These are phyloP conservation scores for Iberis pinnata DNA, from an alignment of 345 rosid species.

Conservation along the genomic window DNA sequence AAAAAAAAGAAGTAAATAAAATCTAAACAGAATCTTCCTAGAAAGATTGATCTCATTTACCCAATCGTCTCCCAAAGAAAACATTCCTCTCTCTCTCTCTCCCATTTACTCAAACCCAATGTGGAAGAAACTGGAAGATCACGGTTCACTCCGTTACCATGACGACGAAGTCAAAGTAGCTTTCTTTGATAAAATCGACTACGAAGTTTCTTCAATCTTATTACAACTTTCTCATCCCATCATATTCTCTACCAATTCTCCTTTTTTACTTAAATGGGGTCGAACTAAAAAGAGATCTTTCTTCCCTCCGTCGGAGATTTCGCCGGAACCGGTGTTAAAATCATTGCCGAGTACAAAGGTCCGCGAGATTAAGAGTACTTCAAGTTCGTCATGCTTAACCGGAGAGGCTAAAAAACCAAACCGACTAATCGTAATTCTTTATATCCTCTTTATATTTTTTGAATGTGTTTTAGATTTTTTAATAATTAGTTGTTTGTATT, in stretches of 20 bases:
- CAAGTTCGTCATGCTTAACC: constrained; percentile 28
- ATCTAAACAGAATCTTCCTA: constrained; percentile 14
- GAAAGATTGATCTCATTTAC: constrained; percentile 20
- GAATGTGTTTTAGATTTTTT: not conserved
- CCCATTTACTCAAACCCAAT: not conserved
- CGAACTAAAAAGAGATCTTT: constrained; percentile 19
- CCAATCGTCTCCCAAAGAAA: constrained; percentile 25
- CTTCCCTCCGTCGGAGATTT: not conserved
- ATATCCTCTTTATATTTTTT: no score
- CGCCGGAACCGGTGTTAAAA: constrained; percentile 15
- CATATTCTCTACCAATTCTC: constrained; percentile 14
- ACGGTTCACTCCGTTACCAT: constrained; percentile 3
- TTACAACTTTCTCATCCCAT: constrained; percentile 24
- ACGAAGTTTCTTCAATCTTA: constrained; percentile 22
- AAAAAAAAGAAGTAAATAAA: constrained; percentile 1
- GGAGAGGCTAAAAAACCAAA: constrained; percentile 24
- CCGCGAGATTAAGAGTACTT: constrained; percentile 9
- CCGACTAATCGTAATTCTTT: constrained; percentile 5
- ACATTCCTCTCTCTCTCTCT: not conserved
- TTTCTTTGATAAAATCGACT: not conserved
- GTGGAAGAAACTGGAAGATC: constrained; percentile 12
- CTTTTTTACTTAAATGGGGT: constrained; percentile 18
- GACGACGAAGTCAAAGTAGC: not conserved
- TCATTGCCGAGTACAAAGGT: not conserved
- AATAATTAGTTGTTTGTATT: not conserved